phyloP scores from a whole-genome alignment of 768 basidiomycete genomes.

The Phanerochaete sordida region DNA sequence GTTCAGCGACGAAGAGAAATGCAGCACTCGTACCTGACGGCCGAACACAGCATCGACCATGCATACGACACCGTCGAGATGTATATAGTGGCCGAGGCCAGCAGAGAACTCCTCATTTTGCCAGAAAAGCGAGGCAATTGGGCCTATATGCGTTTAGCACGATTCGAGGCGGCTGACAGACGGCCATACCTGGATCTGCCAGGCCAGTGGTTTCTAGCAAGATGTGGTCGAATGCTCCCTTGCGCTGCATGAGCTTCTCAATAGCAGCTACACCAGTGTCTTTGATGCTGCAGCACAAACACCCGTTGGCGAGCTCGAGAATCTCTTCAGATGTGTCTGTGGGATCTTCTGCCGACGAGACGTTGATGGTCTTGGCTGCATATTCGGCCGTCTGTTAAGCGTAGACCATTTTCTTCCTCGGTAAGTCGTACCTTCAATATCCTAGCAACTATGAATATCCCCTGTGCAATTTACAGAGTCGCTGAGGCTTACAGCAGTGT shows the following conservation, averaged over 20 bases:
- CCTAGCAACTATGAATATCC: slow-evolving; percentile 38
- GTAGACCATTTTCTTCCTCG: background rate
- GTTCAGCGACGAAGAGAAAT: background rate
- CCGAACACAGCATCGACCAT: slow-evolving; percentile 91
- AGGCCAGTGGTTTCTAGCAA: slow-evolving; percentile 94
- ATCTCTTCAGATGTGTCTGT: slow-evolving; percentile 74
- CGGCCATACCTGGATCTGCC: slow-evolving; percentile 78
- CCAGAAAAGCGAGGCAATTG: slow-evolving; percentile 87
- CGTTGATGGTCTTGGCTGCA: slow-evolving; percentile 81
- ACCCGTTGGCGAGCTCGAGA: slow-evolving; percentile 92
- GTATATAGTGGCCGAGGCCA: slow-evolving; percentile 66
- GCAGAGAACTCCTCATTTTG: slow-evolving; percentile 76
- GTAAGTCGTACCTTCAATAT: slow-evolving; percentile 75
- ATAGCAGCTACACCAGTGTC: slow-evolving; percentile 92
- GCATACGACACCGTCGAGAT: slow-evolving; percentile 86
- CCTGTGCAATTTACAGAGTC: background rate
- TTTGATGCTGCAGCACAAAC: slow-evolving; percentile 97
- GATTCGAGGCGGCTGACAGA: background rate
- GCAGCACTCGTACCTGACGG: slow-evolving; percentile 35
- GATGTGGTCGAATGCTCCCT: slow-evolving; percentile 92
- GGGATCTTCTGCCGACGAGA: slow-evolving; percentile 64
- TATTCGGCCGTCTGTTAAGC: background rate
- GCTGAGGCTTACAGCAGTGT: slow-evolving; percentile 68
- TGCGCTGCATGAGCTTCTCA: slow-evolving; percentile 83
- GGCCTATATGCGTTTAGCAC: slow-evolving; percentile 43